Evolutionary conservation across 768 basidiomycete species (phyloP).

Genomic region (Cystoderma amianthinum): DNA sequence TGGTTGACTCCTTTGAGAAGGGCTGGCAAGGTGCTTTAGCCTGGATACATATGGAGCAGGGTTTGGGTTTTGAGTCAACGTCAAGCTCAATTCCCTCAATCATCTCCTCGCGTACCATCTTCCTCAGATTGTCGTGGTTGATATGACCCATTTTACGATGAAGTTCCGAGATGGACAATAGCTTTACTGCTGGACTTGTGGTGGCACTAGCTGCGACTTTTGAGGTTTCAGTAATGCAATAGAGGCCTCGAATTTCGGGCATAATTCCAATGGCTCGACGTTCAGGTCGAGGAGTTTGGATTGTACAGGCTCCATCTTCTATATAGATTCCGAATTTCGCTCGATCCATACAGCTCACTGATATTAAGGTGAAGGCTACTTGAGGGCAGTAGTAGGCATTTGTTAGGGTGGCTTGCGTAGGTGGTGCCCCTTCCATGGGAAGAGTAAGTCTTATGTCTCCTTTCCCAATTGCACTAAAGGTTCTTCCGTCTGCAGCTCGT

Average conservation of each 20-base stretch:
- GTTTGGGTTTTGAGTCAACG: constrained; percentile 11
- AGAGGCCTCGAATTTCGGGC: constrained; percentile 16
- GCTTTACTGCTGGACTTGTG: constrained; percentile 6
- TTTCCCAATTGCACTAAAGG: constrained; percentile 16
- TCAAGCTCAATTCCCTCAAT: constrained; percentile 23
- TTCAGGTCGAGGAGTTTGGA: constrained; percentile 6
- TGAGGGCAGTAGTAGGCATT: constrained; percentile 18
- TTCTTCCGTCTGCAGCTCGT: constrained; percentile 17
- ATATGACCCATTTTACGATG: constrained; percentile 29
- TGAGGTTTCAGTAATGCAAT: constrained; percentile 9
- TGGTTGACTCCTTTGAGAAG: no score
- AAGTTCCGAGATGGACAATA: constrained; percentile 17
- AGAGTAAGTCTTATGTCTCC: constrained; percentile 19
- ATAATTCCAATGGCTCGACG: constrained; percentile 12
- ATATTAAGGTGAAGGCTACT: constrained; percentile 21
- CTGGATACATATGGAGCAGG: constrained; percentile 15
- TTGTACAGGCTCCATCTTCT: constrained; percentile 6
- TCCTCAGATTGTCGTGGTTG: constrained; percentile 13
- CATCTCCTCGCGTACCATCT: constrained; percentile 18
- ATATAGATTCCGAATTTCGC: constrained; percentile 10
- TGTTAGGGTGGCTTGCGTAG: constrained; percentile 10
- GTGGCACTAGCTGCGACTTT: not conserved
- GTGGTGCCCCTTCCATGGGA: constrained; percentile 14
- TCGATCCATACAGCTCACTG: constrained; percentile 11
- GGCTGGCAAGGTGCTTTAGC: constrained; percentile 12